Base-by-base conservation (phyloP, 2,329 filamentous ascomycete genomes). In the Clonostachys chloroleuca region DNA sequence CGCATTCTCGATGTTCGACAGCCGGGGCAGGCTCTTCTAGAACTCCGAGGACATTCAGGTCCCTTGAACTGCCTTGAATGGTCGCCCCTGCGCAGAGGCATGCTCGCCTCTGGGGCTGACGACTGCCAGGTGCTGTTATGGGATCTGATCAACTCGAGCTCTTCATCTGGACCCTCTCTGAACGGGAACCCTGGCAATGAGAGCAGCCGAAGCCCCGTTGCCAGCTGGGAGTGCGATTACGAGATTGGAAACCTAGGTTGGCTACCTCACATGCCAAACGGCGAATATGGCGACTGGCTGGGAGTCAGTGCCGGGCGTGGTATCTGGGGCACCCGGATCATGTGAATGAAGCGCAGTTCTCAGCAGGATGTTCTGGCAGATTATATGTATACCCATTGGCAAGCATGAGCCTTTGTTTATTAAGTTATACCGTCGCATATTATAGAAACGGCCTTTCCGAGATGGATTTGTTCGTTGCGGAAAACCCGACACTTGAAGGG, bases 1-100 rank as follows among this genome's bases (percentile, higher is more conserved):
- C 89, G 94, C 43, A 95, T 99, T 47, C 83, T 99, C 33, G 94
- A 99, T 60, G 92, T 97, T 4, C 86, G 94, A 43, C 94, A 99
- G 68, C 94, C 94, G 0, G 94, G 94, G 6, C 94, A 96, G 67
- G 94, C 94, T 3, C 78, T 99, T 5, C 81, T 99, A 24, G 94
- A 99, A 64, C 83, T 99, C 36, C 89, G 89, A 43, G 94, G 94
- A 18, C 92, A 99, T 62, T 81, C 83, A 18, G 87, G 89, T 5
- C 69, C 89, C 8, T 80, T 99, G 48, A 97, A 95, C 68, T 94
- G 88, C 59, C 87, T 97, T 49, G 94, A 99, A 69, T 99, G 94
- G 94, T 95, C 90, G 9, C 92, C 91, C 0, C 81, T 83, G 47
- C 81, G 92, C 49, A 80, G 94, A 57, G 94, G 94, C 20, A 87